Evolutionary conservation across 257 asterid genomes (phyloP).

Genomic region (Capsicum chinense): DNA sequence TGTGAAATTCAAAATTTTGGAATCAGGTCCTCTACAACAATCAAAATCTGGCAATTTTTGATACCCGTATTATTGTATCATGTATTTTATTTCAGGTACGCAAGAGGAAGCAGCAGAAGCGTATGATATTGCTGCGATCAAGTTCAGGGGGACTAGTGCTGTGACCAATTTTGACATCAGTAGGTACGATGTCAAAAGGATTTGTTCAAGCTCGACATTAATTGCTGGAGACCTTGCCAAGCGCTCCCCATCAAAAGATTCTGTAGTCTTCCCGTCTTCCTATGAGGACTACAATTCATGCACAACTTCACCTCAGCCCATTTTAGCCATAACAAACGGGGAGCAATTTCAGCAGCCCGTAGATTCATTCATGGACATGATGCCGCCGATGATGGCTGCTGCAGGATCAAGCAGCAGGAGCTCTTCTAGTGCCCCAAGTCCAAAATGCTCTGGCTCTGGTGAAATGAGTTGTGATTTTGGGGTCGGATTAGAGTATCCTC

Average conservation of each 20-base stretch:
- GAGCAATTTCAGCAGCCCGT: slow-evolving; percentile 35
- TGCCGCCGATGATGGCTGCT: slow-evolving; percentile 27
- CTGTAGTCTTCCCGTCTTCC: slow-evolving; percentile 32
- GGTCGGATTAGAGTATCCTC: slow-evolving; percentile 42
- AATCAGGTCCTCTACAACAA: background rate
- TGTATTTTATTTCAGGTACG: slow-evolving; percentile 52
- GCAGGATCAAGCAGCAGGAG: slow-evolving; percentile 29
- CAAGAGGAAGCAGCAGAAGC: slow-evolving; percentile 95
- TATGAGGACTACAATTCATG: slow-evolving; percentile 53
- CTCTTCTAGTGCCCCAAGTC: slow-evolving; percentile 38
- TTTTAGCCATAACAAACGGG: slow-evolving; percentile 48
- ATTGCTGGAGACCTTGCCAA: slow-evolving; percentile 74
- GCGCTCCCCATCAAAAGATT: slow-evolving; percentile 58
- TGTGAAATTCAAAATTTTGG: background rate
- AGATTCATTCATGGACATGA: slow-evolving; percentile 48
- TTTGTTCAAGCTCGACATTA: slow-evolving; percentile 79
- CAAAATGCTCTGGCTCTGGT: slow-evolving; percentile 30
- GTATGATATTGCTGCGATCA: slow-evolving; percentile 84
- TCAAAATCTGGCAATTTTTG: background rate
- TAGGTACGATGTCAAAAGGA: slow-evolving; percentile 72
- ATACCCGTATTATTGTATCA: background rate
- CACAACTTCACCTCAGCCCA: slow-evolving; percentile 49
- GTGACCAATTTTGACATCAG: slow-evolving; percentile 82
- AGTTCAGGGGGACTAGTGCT: slow-evolving; percentile 79
- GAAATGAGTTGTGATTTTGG: slow-evolving; percentile 41